phyloP scores from a whole-genome alignment of 106 monocot species.

The Narthecium ossifragum region DNA sequence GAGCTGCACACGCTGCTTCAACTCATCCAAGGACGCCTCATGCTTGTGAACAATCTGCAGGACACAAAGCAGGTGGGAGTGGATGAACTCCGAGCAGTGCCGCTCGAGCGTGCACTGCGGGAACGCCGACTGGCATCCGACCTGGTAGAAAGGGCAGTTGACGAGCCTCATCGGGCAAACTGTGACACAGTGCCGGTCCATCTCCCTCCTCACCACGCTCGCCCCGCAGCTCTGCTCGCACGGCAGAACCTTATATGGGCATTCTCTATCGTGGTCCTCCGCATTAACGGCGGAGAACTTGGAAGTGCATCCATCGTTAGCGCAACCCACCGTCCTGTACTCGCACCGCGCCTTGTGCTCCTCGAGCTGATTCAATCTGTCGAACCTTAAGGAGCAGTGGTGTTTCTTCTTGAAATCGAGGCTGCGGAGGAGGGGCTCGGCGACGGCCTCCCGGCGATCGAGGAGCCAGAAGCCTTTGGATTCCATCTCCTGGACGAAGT shows the following conservation, averaged over 20 bases:
- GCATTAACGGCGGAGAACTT: slow-evolving; percentile 25
- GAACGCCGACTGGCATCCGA: slow-evolving; percentile 40
- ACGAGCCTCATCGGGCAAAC: slow-evolving; percentile 55
- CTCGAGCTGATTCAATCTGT: slow-evolving; percentile 8
- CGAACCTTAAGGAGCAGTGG: slow-evolving; percentile 36
- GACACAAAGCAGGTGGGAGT: slow-evolving; percentile 32
- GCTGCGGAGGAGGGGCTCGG: slow-evolving; percentile 31
- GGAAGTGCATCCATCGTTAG: slow-evolving; percentile 39
- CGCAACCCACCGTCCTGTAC: slow-evolving; percentile 35
- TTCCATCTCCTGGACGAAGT: slow-evolving; percentile 62
- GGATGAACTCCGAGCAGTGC: slow-evolving; percentile 48
- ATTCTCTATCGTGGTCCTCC: slow-evolving; percentile 34
- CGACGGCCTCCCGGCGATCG: slow-evolving; percentile 36
- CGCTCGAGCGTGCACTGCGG: slow-evolving; percentile 26
- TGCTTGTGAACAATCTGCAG: slow-evolving; percentile 37
- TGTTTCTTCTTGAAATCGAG: slow-evolving; percentile 39
- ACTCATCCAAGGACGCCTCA: slow-evolving; percentile 26
- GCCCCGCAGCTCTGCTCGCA: slow-evolving; percentile 53
- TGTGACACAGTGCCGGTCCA: slow-evolving; percentile 75
- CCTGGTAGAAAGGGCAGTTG: slow-evolving; percentile 63
- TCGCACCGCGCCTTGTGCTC: slow-evolving; percentile 24
- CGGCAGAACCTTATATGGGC: slow-evolving; percentile 40
- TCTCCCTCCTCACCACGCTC: slow-evolving; percentile 45
- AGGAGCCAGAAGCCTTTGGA: slow-evolving; percentile 39
- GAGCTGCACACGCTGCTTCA: slow-evolving; percentile 19